phyloP scores from a whole-genome alignment of 2,329 filamentous ascomycete genomes.

The Beauveria sp. region DNA sequence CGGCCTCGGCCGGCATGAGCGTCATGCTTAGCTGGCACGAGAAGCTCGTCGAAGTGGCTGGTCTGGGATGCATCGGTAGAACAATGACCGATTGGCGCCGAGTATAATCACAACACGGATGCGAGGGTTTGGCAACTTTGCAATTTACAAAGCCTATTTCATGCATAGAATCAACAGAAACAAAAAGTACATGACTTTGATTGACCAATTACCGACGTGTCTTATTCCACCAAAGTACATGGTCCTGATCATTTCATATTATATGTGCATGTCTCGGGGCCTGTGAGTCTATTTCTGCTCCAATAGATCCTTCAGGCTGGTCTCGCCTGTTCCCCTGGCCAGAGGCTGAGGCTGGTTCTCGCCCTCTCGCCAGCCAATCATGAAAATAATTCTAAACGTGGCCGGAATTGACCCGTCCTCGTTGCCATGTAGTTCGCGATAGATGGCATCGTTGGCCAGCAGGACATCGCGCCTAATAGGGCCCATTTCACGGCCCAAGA shows the following conservation, averaged over 20 bases:
- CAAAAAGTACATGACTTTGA: background rate
- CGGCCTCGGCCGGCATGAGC: slow-evolving; percentile 85
- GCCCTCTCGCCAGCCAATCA: slow-evolving; percentile 97
- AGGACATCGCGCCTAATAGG: slow-evolving; percentile 74
- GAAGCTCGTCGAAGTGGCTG: slow-evolving; percentile 92
- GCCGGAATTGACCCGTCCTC: slow-evolving; percentile 71
- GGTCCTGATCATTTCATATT: background rate
- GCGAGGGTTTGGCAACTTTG: background rate
- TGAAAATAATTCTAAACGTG: slow-evolving; percentile 92
- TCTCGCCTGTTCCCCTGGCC: slow-evolving; percentile 72
- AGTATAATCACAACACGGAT: slow-evolving; percentile 30
- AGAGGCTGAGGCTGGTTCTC: slow-evolving; percentile 72
- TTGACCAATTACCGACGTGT: background rate
- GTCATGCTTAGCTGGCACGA: slow-evolving; percentile 97
- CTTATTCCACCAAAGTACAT: background rate
- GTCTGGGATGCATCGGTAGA: slow-evolving; percentile 82
- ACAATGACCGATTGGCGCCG: slow-evolving; percentile 96
- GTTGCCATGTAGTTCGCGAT: slow-evolving; percentile 79
- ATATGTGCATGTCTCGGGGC: background rate
- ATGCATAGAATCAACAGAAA: background rate
- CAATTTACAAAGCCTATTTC: background rate
- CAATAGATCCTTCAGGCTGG: slow-evolving; percentile 79
- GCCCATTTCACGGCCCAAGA: slow-evolving; percentile 76
- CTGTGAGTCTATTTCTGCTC: slow-evolving; percentile 34
- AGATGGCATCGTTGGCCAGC: slow-evolving; percentile 81